Conservation (phyloP, 1,139 yeast species). For the Protomyces macrosporus region DNA sequence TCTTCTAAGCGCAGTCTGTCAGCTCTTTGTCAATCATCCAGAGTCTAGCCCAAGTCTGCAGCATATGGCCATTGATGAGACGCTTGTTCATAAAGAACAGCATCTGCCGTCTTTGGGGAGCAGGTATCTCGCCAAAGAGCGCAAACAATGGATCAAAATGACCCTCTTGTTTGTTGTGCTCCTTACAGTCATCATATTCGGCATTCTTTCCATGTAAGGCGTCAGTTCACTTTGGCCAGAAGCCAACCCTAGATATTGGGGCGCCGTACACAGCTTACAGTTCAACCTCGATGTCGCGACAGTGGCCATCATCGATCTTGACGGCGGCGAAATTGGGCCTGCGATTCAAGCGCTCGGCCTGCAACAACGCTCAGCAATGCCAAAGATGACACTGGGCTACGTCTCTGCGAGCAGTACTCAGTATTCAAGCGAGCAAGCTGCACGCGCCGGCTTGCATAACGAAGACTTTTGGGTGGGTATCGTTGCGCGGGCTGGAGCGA, state of each 20-base stretch:
- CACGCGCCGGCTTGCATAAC: conserved; percentile 3
- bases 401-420: not conserved
- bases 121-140: conserved; percentile 1
- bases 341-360: conserved; percentile 6
- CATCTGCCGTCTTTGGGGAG: conserved; percentile 15
- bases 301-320: conserved; percentile 22
- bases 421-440: conserved; percentile 12
- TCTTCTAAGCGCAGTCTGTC: too few species aligned
- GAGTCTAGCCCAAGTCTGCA: too few species aligned
- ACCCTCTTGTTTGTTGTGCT: conserved; percentile 4
- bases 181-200: conserved; percentile 7
- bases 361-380: not conserved
- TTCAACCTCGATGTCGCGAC: conserved; percentile 22
- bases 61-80: too few species aligned
- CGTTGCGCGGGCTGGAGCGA: conserved; percentile 11
- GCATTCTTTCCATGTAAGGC: not conserved
- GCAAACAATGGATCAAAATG: conserved; percentile 11
- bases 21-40: too few species aligned
- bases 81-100: not conserved
- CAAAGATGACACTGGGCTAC: conserved; percentile 10
- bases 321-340: conserved; percentile 15
- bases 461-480: conserved; percentile 21
- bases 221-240: not conserved
- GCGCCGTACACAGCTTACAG: conserved; percentile 22
- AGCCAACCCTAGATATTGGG: conserved; percentile 13